phyloP scores from a whole-genome alignment of 2,329 filamentous ascomycete species.

The Colletotrichum theobromicola region DNA sequence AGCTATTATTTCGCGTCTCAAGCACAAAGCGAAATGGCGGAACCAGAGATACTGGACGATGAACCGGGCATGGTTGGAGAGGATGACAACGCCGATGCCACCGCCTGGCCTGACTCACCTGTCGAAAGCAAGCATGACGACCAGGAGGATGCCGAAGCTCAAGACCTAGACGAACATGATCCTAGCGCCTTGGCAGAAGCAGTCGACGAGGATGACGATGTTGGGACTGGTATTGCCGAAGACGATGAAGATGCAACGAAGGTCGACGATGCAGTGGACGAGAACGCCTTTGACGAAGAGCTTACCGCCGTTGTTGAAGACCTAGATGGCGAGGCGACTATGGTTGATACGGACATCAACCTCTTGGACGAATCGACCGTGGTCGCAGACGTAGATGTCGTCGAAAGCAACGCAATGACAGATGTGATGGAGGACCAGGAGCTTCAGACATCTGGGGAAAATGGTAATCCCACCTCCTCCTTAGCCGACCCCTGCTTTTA shows the following conservation, averaged over 20 bases:
- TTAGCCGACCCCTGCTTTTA: slow-evolving; percentile 1
- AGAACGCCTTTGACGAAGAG: neutral
- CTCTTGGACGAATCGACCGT: neutral
- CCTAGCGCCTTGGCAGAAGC: neutral
- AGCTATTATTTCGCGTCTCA: slow-evolving; percentile 38
- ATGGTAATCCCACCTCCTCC: slow-evolving; percentile 17
- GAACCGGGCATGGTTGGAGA: slow-evolving; percentile 20
- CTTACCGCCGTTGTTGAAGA: neutral
- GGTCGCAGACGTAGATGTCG: neutral
- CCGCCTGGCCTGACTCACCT: slow-evolving; percentile 8
- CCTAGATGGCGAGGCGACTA: slow-evolving; percentile 1
- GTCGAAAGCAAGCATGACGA: neutral
- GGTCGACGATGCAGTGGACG: neutral
- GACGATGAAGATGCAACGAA: neutral
- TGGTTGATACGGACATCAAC: neutral
- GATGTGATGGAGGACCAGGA: neutral
- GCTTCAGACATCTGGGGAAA: neutral
- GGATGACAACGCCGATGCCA: slow-evolving; percentile 17
- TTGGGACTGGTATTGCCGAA: neutral
- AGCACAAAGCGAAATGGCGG: slow-evolving; percentile 23
- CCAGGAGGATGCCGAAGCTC: slow-evolving; percentile 1
- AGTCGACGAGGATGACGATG: neutral
- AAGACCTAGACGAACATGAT: neutral
- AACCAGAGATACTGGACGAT: slow-evolving; percentile 23
- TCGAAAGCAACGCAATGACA: neutral